These are phyloP conservation scores for Ophiostoma populinum DNA, from an alignment of 2,329 filamentous ascomycete species.

Conservation along the genomic window DNA sequence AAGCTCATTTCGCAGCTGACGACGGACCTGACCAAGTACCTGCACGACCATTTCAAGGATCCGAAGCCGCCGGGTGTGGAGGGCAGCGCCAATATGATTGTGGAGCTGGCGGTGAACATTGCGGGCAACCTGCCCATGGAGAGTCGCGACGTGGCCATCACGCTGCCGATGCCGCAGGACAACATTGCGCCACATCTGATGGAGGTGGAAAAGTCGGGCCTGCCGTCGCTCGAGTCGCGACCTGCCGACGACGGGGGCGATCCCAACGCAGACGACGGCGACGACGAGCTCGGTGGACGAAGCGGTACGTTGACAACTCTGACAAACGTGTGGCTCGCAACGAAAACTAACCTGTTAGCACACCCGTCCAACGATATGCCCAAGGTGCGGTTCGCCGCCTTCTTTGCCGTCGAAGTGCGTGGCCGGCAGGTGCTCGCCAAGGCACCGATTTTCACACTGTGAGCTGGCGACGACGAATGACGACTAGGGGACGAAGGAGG, in stretches of 20 bases:
- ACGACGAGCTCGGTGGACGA: conserved; percentile 16
- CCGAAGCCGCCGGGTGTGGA: conserved; percentile 69
- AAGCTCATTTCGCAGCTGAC: conserved; percentile 56
- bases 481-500: not conserved
- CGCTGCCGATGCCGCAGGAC: conserved; percentile 67
- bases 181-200: conserved; percentile 55
- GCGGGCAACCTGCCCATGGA: conserved; percentile 76
- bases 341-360: no score
- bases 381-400: conserved; percentile 59
- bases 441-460: conserved; percentile 53
- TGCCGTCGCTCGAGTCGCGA: conserved; percentile 41
- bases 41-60: conserved; percentile 59
- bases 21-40: conserved; percentile 45
- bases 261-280: conserved; percentile 21
- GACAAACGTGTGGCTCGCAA: no score
- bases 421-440: conserved; percentile 60
- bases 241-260: conserved; percentile 19
- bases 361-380: conserved; percentile 26
- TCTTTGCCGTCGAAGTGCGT: conserved; percentile 56
- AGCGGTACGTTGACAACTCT: conserved; percentile 11
- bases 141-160: conserved; percentile 74
- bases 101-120: conserved; percentile 77
- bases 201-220: conserved; percentile 62
- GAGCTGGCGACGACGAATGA: conserved; percentile 4
- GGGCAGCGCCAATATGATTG: conserved; percentile 78